Base-by-base conservation (phyloP, 2,329 filamentous ascomycete species). In the Alternaria burnsii region DNA sequence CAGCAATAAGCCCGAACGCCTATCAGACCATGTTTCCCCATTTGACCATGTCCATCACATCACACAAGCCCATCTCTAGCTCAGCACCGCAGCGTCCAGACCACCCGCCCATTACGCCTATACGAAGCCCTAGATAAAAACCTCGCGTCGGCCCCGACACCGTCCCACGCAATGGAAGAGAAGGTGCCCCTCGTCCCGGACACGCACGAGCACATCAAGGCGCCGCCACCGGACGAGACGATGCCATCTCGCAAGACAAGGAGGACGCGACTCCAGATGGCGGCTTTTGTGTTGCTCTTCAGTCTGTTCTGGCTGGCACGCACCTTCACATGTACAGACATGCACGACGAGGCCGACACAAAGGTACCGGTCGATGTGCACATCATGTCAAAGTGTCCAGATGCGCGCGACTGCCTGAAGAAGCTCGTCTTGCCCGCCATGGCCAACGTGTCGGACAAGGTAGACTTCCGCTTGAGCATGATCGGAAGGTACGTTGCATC, bases 381-480 rank as follows among this genome's bases (percentile, higher is more conserved):
- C 78, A 95, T 98, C 71, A 99, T 98, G 90, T 79, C 77, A 11
- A 97, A 98, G 84, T 99, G 95, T 73, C 94, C 94, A 0, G 95
- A 99, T 79, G 93, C 95, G 2, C 86, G 85, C 77, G 90, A 92
- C 74, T 97, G 94, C 73, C 83, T 99, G 20, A 87, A 88, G 63
- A 83, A 93, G 61, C 81, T 99, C 69, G 85, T 99, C 24, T 81
- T 98, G 16, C 95, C 95, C 1, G 86, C 89, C 22, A 97, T 99
- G 94, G 88, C 93, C 78, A 86, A 87, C 59, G 86, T 94, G 38
- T 85, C 87, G 62, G 87, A 92, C 65, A 95, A 96, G 78, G 93
- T 98, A 63, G 89, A 97, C 82, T 98, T 99, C 78, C 90, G 86
- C 30, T 84, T 98, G 60, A 95, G 92, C 9, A 98, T 91, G 74